phyloP scores from a whole-genome alignment of 129 eudicot species.

The carrot (Daucus carota) region DH1_v3.0 NC_030381.2:55174501-55175000 shows the following conservation, averaged over 20 bases:
- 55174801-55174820: constrained; percentile 5
- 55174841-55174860: background rate
- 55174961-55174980: background rate
- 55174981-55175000: background rate
- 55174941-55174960: background rate
- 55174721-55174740: constrained; percentile 27
- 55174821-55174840: constrained; percentile 6
- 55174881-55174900: background rate
- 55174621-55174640: constrained; percentile 4
- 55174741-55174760: constrained; percentile 47
- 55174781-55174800: constrained; percentile 13
- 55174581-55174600: background rate
- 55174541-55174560: too few species aligned
- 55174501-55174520: too few species aligned
- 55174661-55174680: constrained; percentile 11
- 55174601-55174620: background rate
- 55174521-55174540: too few species aligned
- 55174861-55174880: background rate
- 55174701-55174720: constrained; percentile 2
- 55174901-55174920: background rate
- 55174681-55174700: constrained; percentile 6
- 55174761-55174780: constrained; percentile 37
- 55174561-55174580: too few species aligned
- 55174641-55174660: constrained; percentile 4
- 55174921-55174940: background rate